These are phyloP conservation scores for Blastocystis sp. DNA, from an alignment of 352 stramenopile genomes.

Conservation along the genomic window DNA sequence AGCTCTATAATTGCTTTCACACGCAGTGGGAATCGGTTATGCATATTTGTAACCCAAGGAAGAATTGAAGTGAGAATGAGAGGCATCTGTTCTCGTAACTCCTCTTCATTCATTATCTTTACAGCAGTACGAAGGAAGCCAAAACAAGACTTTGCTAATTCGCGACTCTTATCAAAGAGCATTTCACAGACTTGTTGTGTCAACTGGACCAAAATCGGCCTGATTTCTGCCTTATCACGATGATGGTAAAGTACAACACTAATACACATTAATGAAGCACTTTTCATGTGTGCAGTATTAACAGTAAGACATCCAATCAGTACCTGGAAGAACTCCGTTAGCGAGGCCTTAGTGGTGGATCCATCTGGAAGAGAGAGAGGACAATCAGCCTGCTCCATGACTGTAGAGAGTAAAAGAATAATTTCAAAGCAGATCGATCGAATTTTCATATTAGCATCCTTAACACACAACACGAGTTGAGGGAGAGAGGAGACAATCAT, in stretches of 20 bases:
- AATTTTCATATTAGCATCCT: conserved; percentile 69
- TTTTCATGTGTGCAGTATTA: conserved; percentile 71
- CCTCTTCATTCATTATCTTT: conserved; percentile 58
- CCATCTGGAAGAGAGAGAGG: conserved; percentile 19
- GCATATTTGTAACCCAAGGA: conserved; percentile 65
- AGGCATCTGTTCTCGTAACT: conserved; percentile 40
- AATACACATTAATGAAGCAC: conserved; percentile 64
- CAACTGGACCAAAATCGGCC: conserved; percentile 73
- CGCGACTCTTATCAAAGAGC: conserved; percentile 67
- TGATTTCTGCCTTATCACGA: conserved; percentile 14
- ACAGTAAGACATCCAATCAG: conserved; percentile 73
- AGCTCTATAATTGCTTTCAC: conserved; percentile 68
- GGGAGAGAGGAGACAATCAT: conserved; percentile 43
- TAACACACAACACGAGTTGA: conserved; percentile 68
- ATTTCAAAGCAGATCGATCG: conserved; percentile 64
- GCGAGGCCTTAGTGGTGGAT: conserved; percentile 22
- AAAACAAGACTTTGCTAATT: conserved; percentile 69
- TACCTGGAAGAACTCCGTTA: conserved; percentile 69
- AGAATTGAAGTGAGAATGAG: conserved; percentile 21
- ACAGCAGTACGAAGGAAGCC: conserved; percentile 68
- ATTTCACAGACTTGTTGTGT: conserved; percentile 70
- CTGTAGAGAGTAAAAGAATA: conserved; percentile 72
- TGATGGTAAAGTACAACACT: conserved; percentile 60
- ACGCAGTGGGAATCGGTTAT: conserved; percentile 68
- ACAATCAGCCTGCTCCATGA: conserved; percentile 74